Evolutionary conservation across 1,284 basidiomycete species (phyloP).

Genomic region (Cutaneotrichosporon sp.): DNA sequence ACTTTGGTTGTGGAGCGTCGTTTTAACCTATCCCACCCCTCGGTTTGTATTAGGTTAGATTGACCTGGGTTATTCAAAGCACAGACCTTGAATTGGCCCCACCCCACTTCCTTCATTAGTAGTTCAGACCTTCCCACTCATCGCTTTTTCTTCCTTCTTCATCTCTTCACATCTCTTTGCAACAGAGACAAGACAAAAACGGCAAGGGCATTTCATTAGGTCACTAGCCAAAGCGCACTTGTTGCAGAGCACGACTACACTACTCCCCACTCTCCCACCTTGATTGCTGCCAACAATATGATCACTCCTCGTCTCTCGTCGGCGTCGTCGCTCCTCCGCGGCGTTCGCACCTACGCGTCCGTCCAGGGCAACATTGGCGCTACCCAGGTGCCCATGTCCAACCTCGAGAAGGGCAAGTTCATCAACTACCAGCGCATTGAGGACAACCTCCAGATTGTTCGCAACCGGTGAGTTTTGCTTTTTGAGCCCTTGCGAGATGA

Average conservation of each 20-base stretch:
- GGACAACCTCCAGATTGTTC: constrained; percentile 84
- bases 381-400: constrained; percentile 91
- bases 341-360: constrained; percentile 46
- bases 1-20: too few species aligned
- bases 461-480: constrained; percentile 63
- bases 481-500: not conserved
- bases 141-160: constrained; percentile 12
- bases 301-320: constrained; percentile 35
- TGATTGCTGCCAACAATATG: constrained; percentile 28
- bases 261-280: constrained; percentile 6
- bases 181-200: constrained; percentile 3
- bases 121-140: not conserved
- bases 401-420: constrained; percentile 70
- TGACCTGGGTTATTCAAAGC: too few species aligned
- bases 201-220: constrained; percentile 14
- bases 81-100: too few species aligned
- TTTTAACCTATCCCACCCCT: too few species aligned
- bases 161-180: constrained; percentile 12
- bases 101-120: too few species aligned
- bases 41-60: too few species aligned
- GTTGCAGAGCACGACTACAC: constrained; percentile 3
- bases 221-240: constrained; percentile 15
- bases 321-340: constrained; percentile 32
- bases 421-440: constrained; percentile 99
- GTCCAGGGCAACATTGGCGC: constrained; percentile 65